phyloP scores from a whole-genome alignment of 2,329 filamentous ascomycete genomes.

The Hypoxylon sp. region DNA sequence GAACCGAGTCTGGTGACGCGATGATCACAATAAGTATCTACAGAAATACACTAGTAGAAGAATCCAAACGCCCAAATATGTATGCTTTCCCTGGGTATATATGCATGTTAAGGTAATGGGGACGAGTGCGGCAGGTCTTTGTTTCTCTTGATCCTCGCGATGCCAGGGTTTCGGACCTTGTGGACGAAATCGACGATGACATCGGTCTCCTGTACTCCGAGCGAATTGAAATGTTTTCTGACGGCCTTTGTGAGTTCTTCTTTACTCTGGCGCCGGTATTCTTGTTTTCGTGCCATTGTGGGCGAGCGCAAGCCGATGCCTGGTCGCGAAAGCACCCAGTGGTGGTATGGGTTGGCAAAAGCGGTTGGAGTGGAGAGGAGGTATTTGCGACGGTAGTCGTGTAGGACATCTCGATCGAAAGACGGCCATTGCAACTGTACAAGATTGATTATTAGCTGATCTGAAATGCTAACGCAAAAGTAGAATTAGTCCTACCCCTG shows the following conservation, averaged over 20 bases:
- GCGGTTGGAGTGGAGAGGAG: conserved; percentile 77
- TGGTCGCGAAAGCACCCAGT: conserved; percentile 71
- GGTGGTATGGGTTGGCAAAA: conserved; percentile 73
- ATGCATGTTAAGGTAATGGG: conserved; percentile 50
- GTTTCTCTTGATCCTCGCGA: conserved; percentile 53
- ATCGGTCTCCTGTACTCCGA: conserved; percentile 84
- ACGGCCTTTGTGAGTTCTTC: conserved; percentile 79
- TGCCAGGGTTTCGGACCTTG: conserved; percentile 71
- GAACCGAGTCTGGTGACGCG: conserved; percentile 9
- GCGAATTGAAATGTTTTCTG: conserved; percentile 85
- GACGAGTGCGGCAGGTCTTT: conserved; percentile 52
- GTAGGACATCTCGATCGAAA: conserved; percentile 75
- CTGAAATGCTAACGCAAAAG: conserved; percentile 20
- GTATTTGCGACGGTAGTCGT: conserved; percentile 81
- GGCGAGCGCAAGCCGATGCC: conserved; percentile 78
- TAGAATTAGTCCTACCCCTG: conserved; percentile 46
- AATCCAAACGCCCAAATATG: conserved; percentile 16
- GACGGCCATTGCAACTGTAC: conserved; percentile 73
- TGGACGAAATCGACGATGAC: conserved; percentile 84
- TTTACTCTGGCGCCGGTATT: conserved; percentile 75
- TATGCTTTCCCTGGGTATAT: conserved; percentile 31
- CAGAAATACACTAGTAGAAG: conserved; percentile 22
- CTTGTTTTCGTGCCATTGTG: conserved; percentile 77
- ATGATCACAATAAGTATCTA: conserved; percentile 18
- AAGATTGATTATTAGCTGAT: conserved; percentile 26